A percentile compares a stretch with the other conserved stretches of the same genome.
Evolutionary conservation across 2,329 filamentous ascomycete species (phyloP).

Genomic region (Domatiomyces catenatus): DNA sequence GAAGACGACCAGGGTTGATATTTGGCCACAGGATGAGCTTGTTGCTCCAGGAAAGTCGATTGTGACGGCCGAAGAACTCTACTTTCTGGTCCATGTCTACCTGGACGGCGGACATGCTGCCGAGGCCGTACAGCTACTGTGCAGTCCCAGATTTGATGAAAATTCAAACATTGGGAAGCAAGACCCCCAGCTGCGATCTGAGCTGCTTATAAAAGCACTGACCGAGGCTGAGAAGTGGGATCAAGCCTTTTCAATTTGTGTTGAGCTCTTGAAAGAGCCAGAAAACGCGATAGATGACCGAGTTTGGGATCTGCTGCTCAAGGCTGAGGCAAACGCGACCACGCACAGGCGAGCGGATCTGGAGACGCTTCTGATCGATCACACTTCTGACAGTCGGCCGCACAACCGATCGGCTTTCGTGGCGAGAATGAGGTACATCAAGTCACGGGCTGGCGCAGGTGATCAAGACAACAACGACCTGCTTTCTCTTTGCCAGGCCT

Average conservation of each 20-base stretch:
- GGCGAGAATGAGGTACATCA: not conserved
- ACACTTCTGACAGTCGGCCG: not conserved
- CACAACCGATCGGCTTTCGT: not conserved
- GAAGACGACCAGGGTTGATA: not conserved
- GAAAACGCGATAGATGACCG: conserved; percentile 17
- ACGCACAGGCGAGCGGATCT: not conserved
- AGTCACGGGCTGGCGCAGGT: not conserved
- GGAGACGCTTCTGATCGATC: not conserved
- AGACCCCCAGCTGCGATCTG: conserved; percentile 28
- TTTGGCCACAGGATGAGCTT: conserved; percentile 24
- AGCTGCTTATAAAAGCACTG: conserved; percentile 25
- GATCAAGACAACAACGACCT: not conserved
- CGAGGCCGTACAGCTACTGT: conserved; percentile 29
- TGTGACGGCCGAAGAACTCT: conserved; percentile 32
- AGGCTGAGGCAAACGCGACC: not conserved
- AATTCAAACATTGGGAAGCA: conserved; percentile 28
- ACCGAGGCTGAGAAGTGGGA: conserved; percentile 26
- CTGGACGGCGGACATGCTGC: conserved; percentile 25
- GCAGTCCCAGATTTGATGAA: conserved; percentile 28
- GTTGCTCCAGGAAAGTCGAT: conserved; percentile 29
- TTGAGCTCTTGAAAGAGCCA: conserved; percentile 21
- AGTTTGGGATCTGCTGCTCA: not conserved
- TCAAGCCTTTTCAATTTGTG: conserved; percentile 24
- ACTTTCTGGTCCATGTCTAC: conserved; percentile 30
- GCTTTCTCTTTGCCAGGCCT: not conserved